Base-by-base conservation (phyloP, 495 filamentous ascomycete species). In the Neurospora sp. region DNA sequence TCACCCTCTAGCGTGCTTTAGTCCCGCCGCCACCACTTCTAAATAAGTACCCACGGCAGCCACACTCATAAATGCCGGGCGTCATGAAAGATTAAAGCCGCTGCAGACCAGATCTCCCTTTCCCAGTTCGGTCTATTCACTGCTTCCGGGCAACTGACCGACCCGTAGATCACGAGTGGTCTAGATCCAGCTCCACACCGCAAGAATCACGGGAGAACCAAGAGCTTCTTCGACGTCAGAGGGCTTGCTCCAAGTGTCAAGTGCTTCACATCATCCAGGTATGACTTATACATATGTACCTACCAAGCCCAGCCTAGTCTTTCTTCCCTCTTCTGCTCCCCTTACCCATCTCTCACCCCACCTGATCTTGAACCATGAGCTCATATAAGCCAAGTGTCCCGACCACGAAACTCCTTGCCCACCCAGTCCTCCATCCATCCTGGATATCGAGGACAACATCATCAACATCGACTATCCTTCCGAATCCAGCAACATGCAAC, bases 171-270 rank as follows among this genome's bases (percentile, higher is more conserved):
- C 27, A 35, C 53, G 14, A 65, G 7, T 16, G 53, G 53, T 65
- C 53, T 18, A 37, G 53, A 65, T 14, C 7, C 7, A 18, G 22
- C 5, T 65, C 53, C 14, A 65, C 53, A 18, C 53, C 53, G 14
- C 53, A 18, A 35, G 53, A 16, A 35, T 61, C 27, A 35, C 27
- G 53, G 53, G 85, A 92, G 78, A 90, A 92, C 12, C 86, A 89
- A 74, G 86, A 89, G 71, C 87, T 93, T 27, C 53, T 65, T 18
- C 82, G 90, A 70, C 91, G 91, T 74, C 83, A 85, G 27, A 90
- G 91, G n/a, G 91, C 91, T 7, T 94, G 91, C 76, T 87, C 92
- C 73, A 83, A 90, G 73, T 93, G 90, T 80, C 85, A 89, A 27
- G 91, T 93, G 87, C 83, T 93, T 6, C 92, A 92, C 80, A 92